These are phyloP conservation scores for Conticribra weissflogii DNA, from an alignment of 108 stramenopile genomes.

Conservation along the genomic window DNA sequence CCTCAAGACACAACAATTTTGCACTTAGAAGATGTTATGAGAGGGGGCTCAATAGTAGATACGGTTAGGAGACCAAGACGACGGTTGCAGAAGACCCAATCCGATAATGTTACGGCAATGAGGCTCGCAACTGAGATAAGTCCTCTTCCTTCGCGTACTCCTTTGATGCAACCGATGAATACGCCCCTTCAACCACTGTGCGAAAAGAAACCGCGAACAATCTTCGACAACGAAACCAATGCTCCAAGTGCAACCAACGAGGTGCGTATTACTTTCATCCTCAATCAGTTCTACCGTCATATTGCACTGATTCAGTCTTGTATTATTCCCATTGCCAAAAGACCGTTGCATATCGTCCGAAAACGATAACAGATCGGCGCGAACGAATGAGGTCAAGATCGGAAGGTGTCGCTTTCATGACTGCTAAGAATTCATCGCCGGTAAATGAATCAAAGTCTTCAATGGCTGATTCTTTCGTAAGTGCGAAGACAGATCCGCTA, in stretches of 20 bases:
- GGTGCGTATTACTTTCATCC: neutral
- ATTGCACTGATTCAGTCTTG: neutral
- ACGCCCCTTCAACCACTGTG: neutral
- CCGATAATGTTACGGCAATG: slow-evolving; percentile 24
- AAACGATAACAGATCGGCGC: neutral
- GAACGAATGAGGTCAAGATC: neutral
- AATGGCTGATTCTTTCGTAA: neutral
- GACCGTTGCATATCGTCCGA: neutral
- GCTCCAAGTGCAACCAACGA: neutral
- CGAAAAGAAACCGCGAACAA: neutral
- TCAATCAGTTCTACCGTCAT: neutral
- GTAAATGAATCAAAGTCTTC: neutral
- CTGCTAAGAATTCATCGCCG: neutral
- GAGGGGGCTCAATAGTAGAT: no score
- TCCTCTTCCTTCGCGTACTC: neutral
- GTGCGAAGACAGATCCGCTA: neutral
- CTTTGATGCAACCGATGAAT: neutral
- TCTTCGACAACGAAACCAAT: neutral
- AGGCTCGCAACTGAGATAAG: slow-evolving; percentile 4
- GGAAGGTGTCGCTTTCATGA: neutral
- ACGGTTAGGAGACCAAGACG: no score
- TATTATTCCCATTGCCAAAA: neutral
- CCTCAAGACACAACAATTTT: no score
- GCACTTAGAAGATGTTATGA: no score
- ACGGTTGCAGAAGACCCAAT: slow-evolving; percentile 28